A percentile compares a stretch with the other conserved stretches of the same genome.
Conservation (phyloP, 73 alveolate genomes). For the Symbiodinium natans region DNA sequence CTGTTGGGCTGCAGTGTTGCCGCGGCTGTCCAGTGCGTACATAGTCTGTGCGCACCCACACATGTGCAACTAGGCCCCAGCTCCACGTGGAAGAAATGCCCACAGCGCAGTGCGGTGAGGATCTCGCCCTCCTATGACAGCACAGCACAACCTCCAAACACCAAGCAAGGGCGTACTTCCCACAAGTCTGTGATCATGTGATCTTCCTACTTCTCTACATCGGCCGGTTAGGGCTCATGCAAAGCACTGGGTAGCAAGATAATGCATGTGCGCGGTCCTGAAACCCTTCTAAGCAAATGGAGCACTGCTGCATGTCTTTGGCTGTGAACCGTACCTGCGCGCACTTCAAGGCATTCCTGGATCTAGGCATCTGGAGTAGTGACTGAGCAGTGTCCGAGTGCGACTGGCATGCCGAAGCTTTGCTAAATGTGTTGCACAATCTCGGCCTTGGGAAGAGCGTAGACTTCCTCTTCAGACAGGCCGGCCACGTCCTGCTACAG, state of each 20-base stretch:
- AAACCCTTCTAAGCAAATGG: conserved; percentile 51
- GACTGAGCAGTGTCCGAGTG: neutral
- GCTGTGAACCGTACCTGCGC: neutral
- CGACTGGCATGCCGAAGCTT: neutral
- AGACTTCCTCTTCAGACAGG: conserved; percentile 29
- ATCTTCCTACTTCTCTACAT: neutral
- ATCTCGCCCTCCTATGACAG: conserved; percentile 13
- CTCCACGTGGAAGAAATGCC: conserved; percentile 62
- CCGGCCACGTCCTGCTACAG: neutral
- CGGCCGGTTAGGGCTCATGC: neutral
- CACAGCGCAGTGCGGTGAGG: conserved; percentile 58
- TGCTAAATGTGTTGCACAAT: neutral
- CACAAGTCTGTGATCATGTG: neutral
- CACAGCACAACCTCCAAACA: neutral
- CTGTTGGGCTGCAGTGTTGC: neutral
- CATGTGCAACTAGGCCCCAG: neutral
- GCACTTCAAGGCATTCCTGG: neutral
- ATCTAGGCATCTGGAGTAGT: neutral
- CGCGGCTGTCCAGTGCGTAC: neutral
- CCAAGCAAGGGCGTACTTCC: neutral
- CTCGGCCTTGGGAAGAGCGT: conserved; percentile 27
- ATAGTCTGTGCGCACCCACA: neutral
- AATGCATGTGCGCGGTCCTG: neutral
- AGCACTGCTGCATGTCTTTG: conserved; percentile 41
- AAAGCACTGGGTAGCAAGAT: neutral